Percentiles rank a stretch among this genome's conserved stretches.
Conservation (phyloP, 805 yeast species). For the Kluyveromyces starmeri region DNA sequence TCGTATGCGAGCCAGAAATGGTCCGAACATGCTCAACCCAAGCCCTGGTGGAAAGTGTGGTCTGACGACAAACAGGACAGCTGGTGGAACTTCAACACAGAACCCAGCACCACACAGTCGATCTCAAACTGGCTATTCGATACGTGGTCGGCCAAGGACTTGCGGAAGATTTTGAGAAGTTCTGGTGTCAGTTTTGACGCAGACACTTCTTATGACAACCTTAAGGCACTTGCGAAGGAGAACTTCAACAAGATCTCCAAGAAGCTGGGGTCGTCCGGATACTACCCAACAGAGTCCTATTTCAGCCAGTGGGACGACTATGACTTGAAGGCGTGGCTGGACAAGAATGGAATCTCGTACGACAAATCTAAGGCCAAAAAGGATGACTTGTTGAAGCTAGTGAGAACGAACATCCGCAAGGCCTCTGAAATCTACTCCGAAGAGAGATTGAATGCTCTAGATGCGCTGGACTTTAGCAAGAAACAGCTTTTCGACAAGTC, state of each 20-base stretch:
- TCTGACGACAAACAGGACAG: conserved; percentile 8
- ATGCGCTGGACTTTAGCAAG: conserved; percentile 32
- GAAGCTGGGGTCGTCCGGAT: conserved; percentile 32
- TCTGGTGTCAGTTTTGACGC: conserved; percentile 26
- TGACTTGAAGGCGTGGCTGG: conserved; percentile 42
- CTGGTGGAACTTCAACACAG: conserved; percentile 4
- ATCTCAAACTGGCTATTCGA: conserved; percentile 40
- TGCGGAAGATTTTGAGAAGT: conserved; percentile 28
- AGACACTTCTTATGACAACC: conserved; percentile 30
- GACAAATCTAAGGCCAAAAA: conserved; percentile 33
- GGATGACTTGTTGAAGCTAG: conserved; percentile 37
- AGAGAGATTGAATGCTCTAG: conserved; percentile 33
- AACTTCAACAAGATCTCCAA: conserved; percentile 35
- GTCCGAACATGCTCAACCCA: conserved; percentile 15
- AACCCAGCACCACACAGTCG: conserved; percentile 7
- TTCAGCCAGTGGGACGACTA: conserved; percentile 46
- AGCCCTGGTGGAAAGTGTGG: conserved; percentile 29
- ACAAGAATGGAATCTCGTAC: conserved; percentile 34
- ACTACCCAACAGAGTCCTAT: conserved; percentile 43
- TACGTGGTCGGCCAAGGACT: conserved; percentile 34
- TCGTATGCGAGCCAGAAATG: conserved; percentile 17
- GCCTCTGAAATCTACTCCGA: conserved; percentile 34
- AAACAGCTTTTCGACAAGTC: conserved; percentile 32
- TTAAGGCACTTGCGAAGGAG: conserved; percentile 34
- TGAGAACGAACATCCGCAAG: conserved; percentile 36